phyloP scores from a whole-genome alignment of 2,329 filamentous ascomycete species.

The Tolypocladium paradoxum region DNA sequence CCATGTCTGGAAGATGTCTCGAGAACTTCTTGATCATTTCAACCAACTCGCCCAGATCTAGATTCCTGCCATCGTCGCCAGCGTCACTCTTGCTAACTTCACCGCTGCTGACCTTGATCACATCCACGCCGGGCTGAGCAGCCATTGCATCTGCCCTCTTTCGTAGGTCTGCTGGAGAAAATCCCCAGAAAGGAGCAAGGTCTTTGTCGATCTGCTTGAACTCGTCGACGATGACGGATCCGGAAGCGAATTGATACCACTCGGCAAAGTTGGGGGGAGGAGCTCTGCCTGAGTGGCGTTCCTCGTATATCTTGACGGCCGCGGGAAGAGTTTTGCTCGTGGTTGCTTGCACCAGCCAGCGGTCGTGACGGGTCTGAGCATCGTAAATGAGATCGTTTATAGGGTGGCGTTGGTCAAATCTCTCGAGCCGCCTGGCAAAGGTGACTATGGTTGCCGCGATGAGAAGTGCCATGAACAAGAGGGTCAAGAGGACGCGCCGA shows the following conservation, averaged over 20 bases:
- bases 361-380: conserved; percentile 33
- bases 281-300: conserved; percentile 48
- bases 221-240: conserved; percentile 67
- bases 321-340: conserved; percentile 35
- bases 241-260: conserved; percentile 70
- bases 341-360: conserved; percentile 36
- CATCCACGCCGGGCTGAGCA: conserved; percentile 30
- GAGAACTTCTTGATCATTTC: conserved; percentile 64
- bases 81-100: conserved; percentile 34
- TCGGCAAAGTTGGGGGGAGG: conserved; percentile 75
- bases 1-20: conserved; percentile 68
- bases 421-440: conserved; percentile 16
- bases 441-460: conserved; percentile 26
- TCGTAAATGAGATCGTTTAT: conserved; percentile 39
- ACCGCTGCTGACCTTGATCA: conserved; percentile 53
- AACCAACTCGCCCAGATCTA: conserved; percentile 33
- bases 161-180: conserved; percentile 58
- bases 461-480: conserved; percentile 26
- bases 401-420: conserved; percentile 28
- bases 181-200: conserved; percentile 65
- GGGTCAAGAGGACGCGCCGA: conserved; percentile 26
- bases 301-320: conserved; percentile 38
- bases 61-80: conserved; percentile 18
- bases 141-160: conserved; percentile 36
- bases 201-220: conserved; percentile 71